Base-by-base conservation (phyloP, 2,329 filamentous ascomycete species). In the Diaporthe eres region DNA sequence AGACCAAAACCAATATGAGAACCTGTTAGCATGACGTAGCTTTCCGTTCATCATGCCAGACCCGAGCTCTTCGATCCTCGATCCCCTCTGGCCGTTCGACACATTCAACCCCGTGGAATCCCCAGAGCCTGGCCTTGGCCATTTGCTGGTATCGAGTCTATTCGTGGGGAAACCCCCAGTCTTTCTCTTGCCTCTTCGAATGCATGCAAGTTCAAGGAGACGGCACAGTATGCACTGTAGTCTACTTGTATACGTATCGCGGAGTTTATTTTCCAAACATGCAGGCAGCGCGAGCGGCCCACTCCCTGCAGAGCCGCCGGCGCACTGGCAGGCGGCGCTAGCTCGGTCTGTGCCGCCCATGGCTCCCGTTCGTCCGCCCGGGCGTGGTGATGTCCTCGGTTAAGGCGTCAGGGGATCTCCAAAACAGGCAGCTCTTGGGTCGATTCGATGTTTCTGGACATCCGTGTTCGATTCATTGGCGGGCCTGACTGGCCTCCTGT, bases 281-380 rank as follows among this genome's bases (percentile, higher is more conserved):
- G 22, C 28, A 28, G n/a, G 22, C 19, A 53, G 65, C 65, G 1
- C 28, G 28, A 39, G 47, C 47, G 49, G 65, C 65, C 65, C 65
- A 70, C 65, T 39, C 65, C 57, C 34, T 70, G 49, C 49, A 70
- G 47, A 68, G 65, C 65, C 47, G 49, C 65, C 34, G 42, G 34
- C 34, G 12, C 31, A 15, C n/a, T 37, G 31, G 47, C 47, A 22
- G 34, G 34, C 34, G 13, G 49, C 71, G 55, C 71, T 63, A 73
- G 58, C 37, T 73, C 71, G 71, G 58, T 39, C 47, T 73, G 57
- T 65, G 47, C 71, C 71, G 71, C 47, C 31, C 71, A 31, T 65
- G 55, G 71, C 55, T 72, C 71, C 71, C 71, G 71, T 65, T 65
- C 71, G 71, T 55, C 71, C 71, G 71, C 25, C 71, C 71, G 58